Evolutionary conservation across 306 rosid genomes (phyloP), one percentile per base, ranked within the genome.

Genomic region (Lithocarpus polystachyus): DNA sequence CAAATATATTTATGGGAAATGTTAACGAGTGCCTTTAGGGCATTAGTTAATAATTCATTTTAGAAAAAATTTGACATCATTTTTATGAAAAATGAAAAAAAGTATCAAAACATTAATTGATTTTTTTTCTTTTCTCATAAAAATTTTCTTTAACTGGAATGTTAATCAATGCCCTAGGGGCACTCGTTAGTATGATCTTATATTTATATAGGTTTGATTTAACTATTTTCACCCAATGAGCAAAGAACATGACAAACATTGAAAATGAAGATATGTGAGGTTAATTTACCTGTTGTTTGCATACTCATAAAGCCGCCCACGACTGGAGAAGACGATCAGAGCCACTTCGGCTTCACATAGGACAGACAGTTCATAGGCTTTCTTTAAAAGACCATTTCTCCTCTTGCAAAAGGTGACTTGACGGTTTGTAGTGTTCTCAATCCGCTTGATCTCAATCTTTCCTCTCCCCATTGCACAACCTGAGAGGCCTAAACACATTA

Each of bases 321-420:
- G 97, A 69, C 83, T 92, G 14, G 99, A 95, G 92, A 92, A 95
- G 87, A 92, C 97, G 28, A 95, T 88, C 75, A 94, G 97, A 18
- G 99, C 92, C 12, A 94, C 93, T 75, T 94, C 97, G 22, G 97
- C 97, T 73, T 94, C 98, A 82, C 98, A 94, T 24, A 94, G 92
- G 15, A 94, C 94, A n/a, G 99, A 92, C 1, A 95, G 70, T 71
- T 95, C 99, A 77, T 95, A 95, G 48, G 99, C 99, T 83, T 95
- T 95, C 82, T 95, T 95, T 79, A 95, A 48, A 69, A 95, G 91
- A 1, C 99, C 99, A 68, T 92, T 95, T 74, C 99, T 95, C 69
- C 99, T 37, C 90, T 95, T 95, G 86, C 97, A 95, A 83, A 95
- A 95, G 1, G 99, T 95, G 55, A 95, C 99, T 53, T 95, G 99